Evolutionary conservation across 208 protist genomes (phyloP).

Genomic region (Crithidia mellificae): DNA sequence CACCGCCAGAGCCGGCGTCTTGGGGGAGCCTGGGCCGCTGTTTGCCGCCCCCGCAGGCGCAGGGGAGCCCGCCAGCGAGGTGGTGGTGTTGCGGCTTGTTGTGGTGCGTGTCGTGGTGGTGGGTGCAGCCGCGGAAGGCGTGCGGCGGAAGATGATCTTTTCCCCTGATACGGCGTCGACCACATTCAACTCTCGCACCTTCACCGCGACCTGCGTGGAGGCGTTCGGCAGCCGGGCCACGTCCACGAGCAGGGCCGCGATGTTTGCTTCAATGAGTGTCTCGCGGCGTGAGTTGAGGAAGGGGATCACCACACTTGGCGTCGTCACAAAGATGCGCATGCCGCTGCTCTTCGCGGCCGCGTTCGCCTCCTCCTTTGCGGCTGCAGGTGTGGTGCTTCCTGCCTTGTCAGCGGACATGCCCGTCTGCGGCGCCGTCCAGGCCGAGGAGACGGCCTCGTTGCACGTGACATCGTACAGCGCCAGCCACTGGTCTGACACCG

Average conservation of each 20-base stretch:
- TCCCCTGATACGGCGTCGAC: conserved; percentile 60
- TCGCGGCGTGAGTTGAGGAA: conserved; percentile 65
- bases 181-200: conserved; percentile 67
- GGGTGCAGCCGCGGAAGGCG: neutral
- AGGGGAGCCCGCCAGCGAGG: neutral
- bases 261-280: conserved; percentile 67
- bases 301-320: conserved; percentile 67
- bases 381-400: neutral
- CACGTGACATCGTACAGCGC: conserved; percentile 75
- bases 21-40: neutral
- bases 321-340: conserved; percentile 69
- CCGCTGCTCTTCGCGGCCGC: conserved; percentile 3
- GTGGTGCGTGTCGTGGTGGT: conserved; percentile 8
- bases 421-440: conserved; percentile 36
- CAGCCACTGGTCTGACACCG: conserved; percentile 86
- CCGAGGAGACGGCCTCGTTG: conserved; percentile 66
- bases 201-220: conserved; percentile 49
- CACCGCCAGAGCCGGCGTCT: conserved; percentile 3
- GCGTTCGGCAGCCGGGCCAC: conserved; percentile 41
- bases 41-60: conserved; percentile 3
- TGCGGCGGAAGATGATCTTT: conserved; percentile 57
- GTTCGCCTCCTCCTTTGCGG: neutral
- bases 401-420: neutral
- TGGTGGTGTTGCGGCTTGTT: neutral
- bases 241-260: conserved; percentile 67